A percentile compares a stretch with the other conserved stretches of the same genome.
These are phyloP conservation scores for Breviolum minutum DNA, from an alignment of 73 alveolate species.

Conservation along the genomic window DNA sequence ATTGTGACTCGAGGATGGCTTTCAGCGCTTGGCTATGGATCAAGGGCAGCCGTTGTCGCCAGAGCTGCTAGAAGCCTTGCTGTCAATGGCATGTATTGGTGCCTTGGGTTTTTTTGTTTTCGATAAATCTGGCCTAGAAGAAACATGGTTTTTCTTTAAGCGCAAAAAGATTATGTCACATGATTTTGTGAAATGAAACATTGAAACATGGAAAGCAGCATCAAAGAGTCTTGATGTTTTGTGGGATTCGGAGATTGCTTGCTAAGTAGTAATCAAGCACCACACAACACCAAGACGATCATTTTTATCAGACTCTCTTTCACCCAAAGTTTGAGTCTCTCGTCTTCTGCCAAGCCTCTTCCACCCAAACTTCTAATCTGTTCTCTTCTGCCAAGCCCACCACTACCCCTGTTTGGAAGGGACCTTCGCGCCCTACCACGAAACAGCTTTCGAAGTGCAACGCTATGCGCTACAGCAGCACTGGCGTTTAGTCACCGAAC, in stretches of 20 bases:
- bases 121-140: neutral
- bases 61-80: conserved; percentile 36
- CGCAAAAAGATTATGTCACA: neutral
- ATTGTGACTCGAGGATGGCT: conserved; percentile 11
- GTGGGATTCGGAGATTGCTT: too few relatives aligned
- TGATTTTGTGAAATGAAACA: neutral
- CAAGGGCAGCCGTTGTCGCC: conserved; percentile 41
- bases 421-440: conserved; percentile 85
- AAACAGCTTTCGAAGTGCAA: conserved; percentile 67
- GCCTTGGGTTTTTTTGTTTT: neutral
- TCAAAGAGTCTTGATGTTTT: too few relatives aligned
- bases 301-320: too few relatives aligned
- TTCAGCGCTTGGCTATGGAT: conserved; percentile 15
- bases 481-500: conserved; percentile 83
- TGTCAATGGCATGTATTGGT: conserved; percentile 64
- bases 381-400: too few relatives aligned
- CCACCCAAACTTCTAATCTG: too few relatives aligned
- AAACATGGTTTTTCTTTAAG: neutral
- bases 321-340: too few relatives aligned
- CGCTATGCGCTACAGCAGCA: conserved; percentile 79
- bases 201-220: too few relatives aligned
- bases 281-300: too few relatives aligned
- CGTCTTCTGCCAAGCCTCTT: too few relatives aligned
- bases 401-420: neutral
- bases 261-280: too few relatives aligned